phyloP scores from a whole-genome alignment of 2,329 filamentous ascomycete species.

The Arachnomyces sp. region DNA sequence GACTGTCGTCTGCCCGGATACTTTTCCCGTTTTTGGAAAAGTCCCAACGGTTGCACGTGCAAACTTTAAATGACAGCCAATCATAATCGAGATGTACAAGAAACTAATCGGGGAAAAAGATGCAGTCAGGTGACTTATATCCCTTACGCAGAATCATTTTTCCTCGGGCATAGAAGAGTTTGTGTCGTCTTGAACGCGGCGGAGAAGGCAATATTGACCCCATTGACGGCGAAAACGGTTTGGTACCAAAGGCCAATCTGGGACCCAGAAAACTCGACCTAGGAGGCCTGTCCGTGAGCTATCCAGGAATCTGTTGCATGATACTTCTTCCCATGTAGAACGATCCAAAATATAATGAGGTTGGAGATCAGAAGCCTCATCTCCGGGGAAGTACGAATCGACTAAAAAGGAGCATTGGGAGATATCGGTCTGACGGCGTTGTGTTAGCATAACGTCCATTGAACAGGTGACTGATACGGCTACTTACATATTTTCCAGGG shows the following conservation, averaged over 20 bases:
- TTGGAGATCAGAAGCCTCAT: conserved; percentile 57
- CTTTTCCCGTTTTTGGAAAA: conserved; percentile 10
- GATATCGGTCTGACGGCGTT: conserved; percentile 57
- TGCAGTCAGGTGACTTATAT: background rate
- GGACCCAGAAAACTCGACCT: conserved; percentile 74
- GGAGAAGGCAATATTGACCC: conserved; percentile 81
- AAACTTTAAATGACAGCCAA: no score
- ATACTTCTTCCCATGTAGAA: conserved; percentile 68
- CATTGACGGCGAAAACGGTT: conserved; percentile 65
- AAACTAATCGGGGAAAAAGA: background rate
- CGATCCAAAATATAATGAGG: conserved; percentile 70
- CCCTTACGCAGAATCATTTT: background rate
- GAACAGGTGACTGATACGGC: background rate
- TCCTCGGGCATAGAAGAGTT: conserved; percentile 1
- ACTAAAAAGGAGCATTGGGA: conserved; percentile 73
- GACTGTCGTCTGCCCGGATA: background rate
- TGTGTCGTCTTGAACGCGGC: conserved; percentile 30
- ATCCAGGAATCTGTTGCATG: conserved; percentile 76
- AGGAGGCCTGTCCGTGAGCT: conserved; percentile 64
- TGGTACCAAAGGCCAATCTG: conserved; percentile 62
- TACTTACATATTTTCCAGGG: conserved; percentile 68
- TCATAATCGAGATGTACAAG: background rate
- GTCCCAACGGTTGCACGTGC: background rate
- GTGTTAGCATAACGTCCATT: conserved; percentile 11
- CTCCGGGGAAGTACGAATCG: conserved; percentile 69